Base-by-base conservation (phyloP, 768 basidiomycete genomes). In the Suillus tomentosus region DNA sequence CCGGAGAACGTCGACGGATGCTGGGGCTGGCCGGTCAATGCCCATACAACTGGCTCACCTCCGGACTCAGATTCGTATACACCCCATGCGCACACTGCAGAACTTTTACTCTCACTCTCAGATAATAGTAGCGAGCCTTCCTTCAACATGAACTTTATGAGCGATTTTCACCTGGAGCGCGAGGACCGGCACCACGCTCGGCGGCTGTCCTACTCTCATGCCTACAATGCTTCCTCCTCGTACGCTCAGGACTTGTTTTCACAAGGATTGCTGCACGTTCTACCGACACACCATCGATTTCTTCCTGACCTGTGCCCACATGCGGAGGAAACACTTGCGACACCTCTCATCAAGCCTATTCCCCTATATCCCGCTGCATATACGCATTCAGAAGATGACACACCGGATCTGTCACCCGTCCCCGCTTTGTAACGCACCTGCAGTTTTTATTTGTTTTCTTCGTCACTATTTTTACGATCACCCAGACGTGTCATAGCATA, bases 281-380 rank as follows among this genome's bases (percentile, higher is more conserved):
- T 51, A 40, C 60, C 45, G 37, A n/a, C 54, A 10, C 24, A 40
- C 42, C 61, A 63, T 39, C 56, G 15, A 39, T 10, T 24, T 40
- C 39, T 27, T 57, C 56, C 40, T 40, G 37, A 57, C 15, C 39
- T 24, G 22, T 57, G 39, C 10, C 65, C 62, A 57, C 47, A 67
- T n/a, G 55, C 60, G 19, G 65, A 68, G 43, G 37, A 66, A 31
- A 24, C 63, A 37, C 53, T 62, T 43, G 59, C 64, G 50, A 62
- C 69, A 27, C 72, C 73, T 42, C 56, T 77, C 31, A 62, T 76
- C 64, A 73, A 62, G 61, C 76, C 74, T 10, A 76, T 65, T 24
- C 71, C 74, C 8, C 24, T 71, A 47, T 77, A 76, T 57, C 75
- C 74, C 0, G 48, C 61, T 31, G 67, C 74, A 24, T 75, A 73